Evolutionary conservation across 2,329 filamentous ascomycete genomes (phyloP), one percentile per base, ranked within the genome.

Genomic region (Mycosphaerella sp.): DNA sequence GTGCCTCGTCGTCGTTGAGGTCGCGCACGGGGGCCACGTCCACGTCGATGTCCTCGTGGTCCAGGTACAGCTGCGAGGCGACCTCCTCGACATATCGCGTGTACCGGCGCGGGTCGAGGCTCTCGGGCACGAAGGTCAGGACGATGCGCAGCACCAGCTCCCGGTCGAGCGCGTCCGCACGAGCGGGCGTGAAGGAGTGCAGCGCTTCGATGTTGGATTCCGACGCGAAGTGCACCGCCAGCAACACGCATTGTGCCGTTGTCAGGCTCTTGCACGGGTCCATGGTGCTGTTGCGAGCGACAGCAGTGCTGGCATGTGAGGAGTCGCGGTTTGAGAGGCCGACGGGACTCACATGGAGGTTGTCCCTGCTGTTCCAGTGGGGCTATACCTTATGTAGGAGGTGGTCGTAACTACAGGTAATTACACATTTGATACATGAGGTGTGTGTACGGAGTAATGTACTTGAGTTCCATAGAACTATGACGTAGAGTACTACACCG

Each of bases 61-160:
- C 63, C 25, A 71, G 67, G 36, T 78, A 71, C 16, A 75, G 68
- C 45, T 72, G 73, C 4, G 71, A 70, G 36, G 73, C 74, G 54
- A 89, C 70, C 46, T 81, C 76, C 59, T 78, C 69, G 14, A 89
- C 64, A 45, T 87, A 78, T 12, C 72, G 71, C 14, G 80, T 72
- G 64, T 90, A 90, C 41, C 73, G 66, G n/a, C 69, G 70, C 4
- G 87, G 81, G 4, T 79, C 78, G 4, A 81, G 64, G 39, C 79
- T 84, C 68, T 91, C 87, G 21, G 89, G 88, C 1, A 94, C 75
- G 64, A 85, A 87, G 16, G 84, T 87, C 41, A 94, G 76, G 17
- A 94, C 71, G 47, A 93, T 82, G 40, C 85, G 82, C 52, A 93
- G 74, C 18, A 87, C 66, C 12, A 89, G 71, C 50, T 86, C 80